A percentile compares a stretch with the other conserved stretches of the same genome.
phyloP scores from a whole-genome alignment of 2,329 filamentous ascomycete genomes.

The Beauveria rudraprayagi region DNA sequence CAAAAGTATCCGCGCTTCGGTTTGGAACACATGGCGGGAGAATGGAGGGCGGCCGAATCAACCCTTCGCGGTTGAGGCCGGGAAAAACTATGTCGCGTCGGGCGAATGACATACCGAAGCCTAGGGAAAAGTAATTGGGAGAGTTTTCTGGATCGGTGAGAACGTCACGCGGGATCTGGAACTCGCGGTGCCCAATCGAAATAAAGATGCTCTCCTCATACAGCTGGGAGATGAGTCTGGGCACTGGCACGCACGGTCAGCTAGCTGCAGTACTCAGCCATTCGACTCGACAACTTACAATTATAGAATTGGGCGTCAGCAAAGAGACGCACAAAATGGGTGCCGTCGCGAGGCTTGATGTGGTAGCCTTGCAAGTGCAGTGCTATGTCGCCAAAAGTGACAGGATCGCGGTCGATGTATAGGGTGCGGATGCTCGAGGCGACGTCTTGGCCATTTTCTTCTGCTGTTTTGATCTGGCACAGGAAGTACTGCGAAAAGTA shows the following conservation, averaged over 20 bases:
- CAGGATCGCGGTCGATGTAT: conserved; percentile 90
- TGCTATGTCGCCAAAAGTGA: conserved; percentile 81
- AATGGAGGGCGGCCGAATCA: conserved; percentile 82
- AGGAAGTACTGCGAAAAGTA: conserved; percentile 95
- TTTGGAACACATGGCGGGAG: conserved; percentile 73
- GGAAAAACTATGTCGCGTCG: conserved; percentile 76
- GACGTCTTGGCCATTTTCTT: conserved; percentile 48
- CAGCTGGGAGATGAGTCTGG: conserved; percentile 80
- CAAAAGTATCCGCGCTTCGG: conserved; percentile 75
- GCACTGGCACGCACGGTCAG: conserved; percentile 45
- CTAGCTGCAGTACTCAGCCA: too few relatives aligned
- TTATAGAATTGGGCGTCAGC: conserved; percentile 94
- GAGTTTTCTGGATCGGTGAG: conserved; percentile 80
- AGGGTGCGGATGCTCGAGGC: conserved; percentile 59
- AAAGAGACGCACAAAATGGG: conserved; percentile 86
- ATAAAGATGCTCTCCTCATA: conserved; percentile 91
- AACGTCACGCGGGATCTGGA: conserved; percentile 82
- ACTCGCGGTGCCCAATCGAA: conserved; percentile 76
- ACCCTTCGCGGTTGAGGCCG: conserved; percentile 66
- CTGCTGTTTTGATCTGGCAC: conserved; percentile 63
- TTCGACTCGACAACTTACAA: conserved; percentile 38
- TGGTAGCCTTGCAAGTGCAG: conserved; percentile 90
- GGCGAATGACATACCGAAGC: conserved; percentile 82
- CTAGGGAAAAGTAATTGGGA: conserved; percentile 93
- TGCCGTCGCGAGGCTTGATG: conserved; percentile 69